These are phyloP conservation scores for Ophiocordyceps camponoti-rufipedis DNA, from an alignment of 2,329 filamentous ascomycete species.

Conservation along the genomic window DNA sequence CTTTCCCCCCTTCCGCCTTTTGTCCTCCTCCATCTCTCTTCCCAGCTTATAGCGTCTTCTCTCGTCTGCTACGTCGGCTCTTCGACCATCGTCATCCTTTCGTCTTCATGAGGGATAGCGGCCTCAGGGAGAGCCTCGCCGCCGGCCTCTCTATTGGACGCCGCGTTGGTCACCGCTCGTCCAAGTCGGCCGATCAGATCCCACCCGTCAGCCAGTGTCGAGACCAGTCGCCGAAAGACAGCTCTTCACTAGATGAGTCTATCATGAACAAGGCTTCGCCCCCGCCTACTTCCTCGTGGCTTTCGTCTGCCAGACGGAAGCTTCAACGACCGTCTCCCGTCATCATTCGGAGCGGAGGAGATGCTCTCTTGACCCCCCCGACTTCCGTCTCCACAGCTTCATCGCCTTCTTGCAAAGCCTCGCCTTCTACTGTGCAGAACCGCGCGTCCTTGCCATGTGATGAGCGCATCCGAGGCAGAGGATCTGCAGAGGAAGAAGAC, in stretches of 20 bases:
- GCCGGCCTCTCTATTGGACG: not conserved
- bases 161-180: not conserved
- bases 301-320: conserved; percentile 1
- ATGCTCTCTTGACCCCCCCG: conserved; percentile 17
- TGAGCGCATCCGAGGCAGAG: not conserved
- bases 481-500: not conserved
- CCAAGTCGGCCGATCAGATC: conserved; percentile 1
- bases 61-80: not conserved
- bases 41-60: no score
- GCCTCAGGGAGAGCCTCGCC: not conserved
- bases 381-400: conserved; percentile 16
- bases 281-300: conserved; percentile 1
- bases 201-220: not conserved
- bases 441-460: not conserved
- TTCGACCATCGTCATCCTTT: not conserved
- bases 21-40: no score
- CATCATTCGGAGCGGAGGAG: conserved; percentile 15
- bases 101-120: not conserved
- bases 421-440: not conserved
- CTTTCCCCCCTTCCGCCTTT: no score
- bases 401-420: not conserved
- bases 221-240: not conserved
- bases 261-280: not conserved
- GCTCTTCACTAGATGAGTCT: not conserved
- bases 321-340: not conserved